A percentile compares a stretch with the other conserved stretches of the same genome.
Evolutionary conservation across 208 protist species (phyloP).

Genomic region (Acanthamoeba sp.): DNA sequence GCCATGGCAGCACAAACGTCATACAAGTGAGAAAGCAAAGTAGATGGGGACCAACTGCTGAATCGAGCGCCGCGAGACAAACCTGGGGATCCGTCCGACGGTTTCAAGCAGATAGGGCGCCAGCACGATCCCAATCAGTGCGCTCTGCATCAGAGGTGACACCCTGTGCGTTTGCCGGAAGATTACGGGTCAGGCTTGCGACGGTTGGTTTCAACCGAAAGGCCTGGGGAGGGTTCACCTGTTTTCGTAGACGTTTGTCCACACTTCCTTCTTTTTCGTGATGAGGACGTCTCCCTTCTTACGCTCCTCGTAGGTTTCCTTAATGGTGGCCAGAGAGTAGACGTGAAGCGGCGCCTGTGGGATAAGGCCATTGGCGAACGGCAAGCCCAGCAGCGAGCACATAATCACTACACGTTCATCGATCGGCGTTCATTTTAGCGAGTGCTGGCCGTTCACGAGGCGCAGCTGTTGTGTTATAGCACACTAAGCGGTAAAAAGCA

Average conservation of each 20-base stretch:
- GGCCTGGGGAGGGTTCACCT: not conserved
- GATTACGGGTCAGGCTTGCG: too few relatives aligned
- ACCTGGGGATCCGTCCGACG: not conserved
- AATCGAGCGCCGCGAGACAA: too few relatives aligned
- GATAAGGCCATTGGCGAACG: conserved; percentile 83
- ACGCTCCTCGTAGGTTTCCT: not conserved
- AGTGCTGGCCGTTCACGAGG: too few relatives aligned
- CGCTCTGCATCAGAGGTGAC: conserved; percentile 62
- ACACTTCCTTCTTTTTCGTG: not conserved
- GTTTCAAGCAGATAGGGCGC: conserved; percentile 46
- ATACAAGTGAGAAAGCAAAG: not conserved
- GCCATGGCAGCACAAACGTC: not conserved
- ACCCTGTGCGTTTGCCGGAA: not conserved
- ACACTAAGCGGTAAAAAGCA: not conserved
- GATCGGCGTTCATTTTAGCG: too few relatives aligned
- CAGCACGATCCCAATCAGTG: conserved; percentile 74
- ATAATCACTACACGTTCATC: not conserved
- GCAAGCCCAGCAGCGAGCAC: conserved; percentile 81
- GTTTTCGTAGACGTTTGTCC: conserved; percentile 33
- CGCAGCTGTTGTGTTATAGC: too few relatives aligned
- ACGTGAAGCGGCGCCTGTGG: conserved; percentile 86
- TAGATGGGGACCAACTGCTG: not conserved
- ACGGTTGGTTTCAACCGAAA: not conserved
- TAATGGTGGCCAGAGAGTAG: conserved; percentile 19
- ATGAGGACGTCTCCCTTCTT: conserved; percentile 21